Percentiles rank a stretch among this genome's conserved stretches.
Evolutionary conservation across 2,329 filamentous ascomycete genomes (phyloP).

Genomic region (Zelopaecilomyces penicillatus): DNA sequence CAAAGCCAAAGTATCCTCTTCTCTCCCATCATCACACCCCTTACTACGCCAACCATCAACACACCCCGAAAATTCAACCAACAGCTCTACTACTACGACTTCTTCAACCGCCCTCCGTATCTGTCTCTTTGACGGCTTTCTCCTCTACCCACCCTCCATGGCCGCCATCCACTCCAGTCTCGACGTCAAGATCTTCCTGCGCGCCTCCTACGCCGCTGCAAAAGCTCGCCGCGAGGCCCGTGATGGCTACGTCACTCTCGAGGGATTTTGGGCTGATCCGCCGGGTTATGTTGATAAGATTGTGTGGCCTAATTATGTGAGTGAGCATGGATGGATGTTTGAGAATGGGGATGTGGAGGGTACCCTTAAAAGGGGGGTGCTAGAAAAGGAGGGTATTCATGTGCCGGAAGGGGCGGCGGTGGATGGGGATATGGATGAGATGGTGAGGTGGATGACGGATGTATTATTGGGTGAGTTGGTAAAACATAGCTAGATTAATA

Average conservation of each 20-base stretch:
- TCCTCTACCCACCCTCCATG: conserved; percentile 60
- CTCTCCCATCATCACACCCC: conserved; percentile 36
- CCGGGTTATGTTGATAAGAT: conserved; percentile 89
- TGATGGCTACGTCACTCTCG: conserved; percentile 68
- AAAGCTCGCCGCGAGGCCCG: conserved; percentile 59
- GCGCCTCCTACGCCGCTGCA: conserved; percentile 55
- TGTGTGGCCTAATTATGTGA: conserved; percentile 92
- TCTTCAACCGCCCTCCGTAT: conserved; percentile 32
- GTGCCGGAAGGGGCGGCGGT: conserved; percentile 38
- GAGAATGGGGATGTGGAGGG: conserved; percentile 58
- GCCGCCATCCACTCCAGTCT: conserved; percentile 51
- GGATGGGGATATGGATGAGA: conserved; percentile 51
- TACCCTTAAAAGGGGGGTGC: conserved; percentile 36
- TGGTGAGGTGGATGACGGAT: conserved; percentile 62
- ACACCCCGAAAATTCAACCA: conserved; percentile 1
- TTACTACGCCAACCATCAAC: conserved; percentile 10
- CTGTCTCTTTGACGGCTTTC: conserved; percentile 80
- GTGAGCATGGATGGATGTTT: conserved; percentile 76
- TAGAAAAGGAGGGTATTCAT: conserved; percentile 35
- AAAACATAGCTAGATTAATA: conserved; percentile 11
- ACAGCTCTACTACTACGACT: too few relatives aligned
- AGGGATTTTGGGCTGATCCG: conserved; percentile 94
- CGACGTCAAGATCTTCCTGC: conserved; percentile 71
- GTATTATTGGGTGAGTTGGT: conserved; percentile 44
- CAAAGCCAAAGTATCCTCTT: conserved; percentile 38